A percentile compares a stretch with the other conserved stretches of the same genome.
Evolutionary conservation across 2,329 filamentous ascomycete genomes (phyloP).

Genomic region (Diplodia corticola): DNA sequence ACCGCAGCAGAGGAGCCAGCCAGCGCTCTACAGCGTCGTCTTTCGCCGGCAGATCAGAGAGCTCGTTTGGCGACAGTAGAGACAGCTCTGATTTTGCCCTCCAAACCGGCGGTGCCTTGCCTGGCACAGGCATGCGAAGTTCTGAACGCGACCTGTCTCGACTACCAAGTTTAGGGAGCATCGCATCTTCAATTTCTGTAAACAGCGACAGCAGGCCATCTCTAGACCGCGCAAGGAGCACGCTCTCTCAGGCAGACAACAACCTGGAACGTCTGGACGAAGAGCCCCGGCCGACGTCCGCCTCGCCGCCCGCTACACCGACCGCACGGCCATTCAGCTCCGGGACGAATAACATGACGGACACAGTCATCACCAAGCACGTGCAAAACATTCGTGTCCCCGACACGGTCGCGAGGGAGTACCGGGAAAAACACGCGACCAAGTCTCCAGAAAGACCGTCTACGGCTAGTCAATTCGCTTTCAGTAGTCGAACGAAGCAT

Average conservation of each 20-base stretch:
- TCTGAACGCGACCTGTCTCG: constrained; percentile 63
- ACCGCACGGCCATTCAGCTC: constrained; percentile 51
- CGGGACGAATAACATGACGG: constrained; percentile 65
- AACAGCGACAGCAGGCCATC: constrained; percentile 48
- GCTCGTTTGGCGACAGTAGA: constrained; percentile 57
- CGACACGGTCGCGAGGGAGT: constrained; percentile 82
- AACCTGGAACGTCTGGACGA: constrained; percentile 61
- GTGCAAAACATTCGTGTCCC: constrained; percentile 89
- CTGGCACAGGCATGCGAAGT: constrained; percentile 47
- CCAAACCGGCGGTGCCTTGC: constrained; percentile 75
- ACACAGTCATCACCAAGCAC: constrained; percentile 85
- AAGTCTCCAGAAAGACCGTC: constrained; percentile 55
- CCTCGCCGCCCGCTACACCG: constrained; percentile 67
- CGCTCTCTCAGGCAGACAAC: constrained; percentile 43
- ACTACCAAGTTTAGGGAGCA: constrained; percentile 84
- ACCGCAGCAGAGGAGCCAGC: constrained; percentile 51
- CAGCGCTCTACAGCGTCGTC: constrained; percentile 62
- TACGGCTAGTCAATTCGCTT: constrained; percentile 36
- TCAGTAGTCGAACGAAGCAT: constrained; percentile 40
- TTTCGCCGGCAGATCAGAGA: constrained; percentile 53
- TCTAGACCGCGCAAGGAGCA: constrained; percentile 45
- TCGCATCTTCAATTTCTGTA: constrained; percentile 70
- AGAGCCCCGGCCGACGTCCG: constrained; percentile 51
- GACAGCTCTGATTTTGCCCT: constrained; percentile 79
- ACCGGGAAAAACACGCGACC: constrained; percentile 68